Conservation (phyloP, 192 early-diverging fungal genomes). For the Lobosporangium transversale region DNA sequence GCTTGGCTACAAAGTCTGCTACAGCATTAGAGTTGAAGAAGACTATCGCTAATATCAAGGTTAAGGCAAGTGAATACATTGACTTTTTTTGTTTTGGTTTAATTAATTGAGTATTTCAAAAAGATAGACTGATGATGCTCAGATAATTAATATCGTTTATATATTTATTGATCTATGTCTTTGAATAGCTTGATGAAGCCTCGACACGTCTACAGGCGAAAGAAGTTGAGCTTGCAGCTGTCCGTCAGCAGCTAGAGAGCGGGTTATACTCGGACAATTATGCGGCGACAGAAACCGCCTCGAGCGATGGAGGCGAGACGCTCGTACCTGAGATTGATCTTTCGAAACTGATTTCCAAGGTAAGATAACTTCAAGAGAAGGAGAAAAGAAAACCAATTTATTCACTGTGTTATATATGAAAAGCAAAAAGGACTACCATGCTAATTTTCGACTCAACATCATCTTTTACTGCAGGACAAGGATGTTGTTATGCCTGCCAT, state of each 20-base stretch:
- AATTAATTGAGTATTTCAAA: neutral
- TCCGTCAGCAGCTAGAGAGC: slow-evolving; percentile 18
- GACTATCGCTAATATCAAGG: slow-evolving; percentile 12
- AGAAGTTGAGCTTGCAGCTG: slow-evolving; percentile 15
- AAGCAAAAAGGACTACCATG: no score
- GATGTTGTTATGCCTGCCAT: slow-evolving; percentile 12
- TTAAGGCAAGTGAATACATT: slow-evolving; percentile 19
- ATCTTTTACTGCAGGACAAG: slow-evolving; percentile 26
- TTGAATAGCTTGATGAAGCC: slow-evolving; percentile 20
- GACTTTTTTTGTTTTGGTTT: neutral
- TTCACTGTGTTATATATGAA: no score
- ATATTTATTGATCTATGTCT: neutral
- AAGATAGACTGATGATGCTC: neutral
- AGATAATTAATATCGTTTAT: no score
- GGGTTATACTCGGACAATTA: neutral
- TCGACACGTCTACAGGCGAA: slow-evolving; percentile 12
- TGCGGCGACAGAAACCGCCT: slow-evolving; percentile 8
- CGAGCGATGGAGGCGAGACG: slow-evolving; percentile 44
- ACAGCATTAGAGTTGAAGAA: slow-evolving; percentile 24
- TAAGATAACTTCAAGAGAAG: slow-evolving; percentile 13
- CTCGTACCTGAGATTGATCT: slow-evolving; percentile 36
- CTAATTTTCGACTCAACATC: no score
- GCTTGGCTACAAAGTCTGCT: neutral
- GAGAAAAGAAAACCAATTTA: no score
- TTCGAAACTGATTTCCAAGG: slow-evolving; percentile 18